These are phyloP conservation scores for Pleurotus citrinopileatus DNA, from an alignment of 768 basidiomycete species.

Conservation along the genomic window DNA sequence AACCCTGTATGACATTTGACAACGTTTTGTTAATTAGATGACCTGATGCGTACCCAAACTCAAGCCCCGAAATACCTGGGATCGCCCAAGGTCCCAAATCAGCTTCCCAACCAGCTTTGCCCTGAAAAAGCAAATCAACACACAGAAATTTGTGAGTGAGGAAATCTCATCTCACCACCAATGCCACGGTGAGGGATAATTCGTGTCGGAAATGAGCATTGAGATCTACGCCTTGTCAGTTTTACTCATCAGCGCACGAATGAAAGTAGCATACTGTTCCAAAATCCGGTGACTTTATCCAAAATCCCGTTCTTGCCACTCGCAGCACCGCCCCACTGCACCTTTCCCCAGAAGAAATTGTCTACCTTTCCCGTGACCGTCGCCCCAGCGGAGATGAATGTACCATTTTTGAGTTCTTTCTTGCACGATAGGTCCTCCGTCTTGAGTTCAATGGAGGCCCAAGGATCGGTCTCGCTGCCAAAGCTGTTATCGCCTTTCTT, in stretches of 20 bases:
- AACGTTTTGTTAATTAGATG: background rate
- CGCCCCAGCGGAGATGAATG: background rate
- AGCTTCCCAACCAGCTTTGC: background rate
- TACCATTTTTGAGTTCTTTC: background rate
- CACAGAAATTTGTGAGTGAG: background rate
- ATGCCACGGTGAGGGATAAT: background rate
- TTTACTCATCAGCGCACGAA: background rate
- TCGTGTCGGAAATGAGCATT: background rate
- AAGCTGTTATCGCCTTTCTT: background rate
- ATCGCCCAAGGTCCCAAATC: background rate
- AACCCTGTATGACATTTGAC: background rate
- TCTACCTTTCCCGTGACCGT: background rate
- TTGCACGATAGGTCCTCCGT: background rate
- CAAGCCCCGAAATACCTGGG: background rate
- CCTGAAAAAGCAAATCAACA: background rate
- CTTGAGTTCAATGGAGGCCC: background rate
- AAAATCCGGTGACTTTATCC: background rate
- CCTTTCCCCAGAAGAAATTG: background rate
- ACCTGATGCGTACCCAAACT: background rate
- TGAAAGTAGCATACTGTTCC: background rate
- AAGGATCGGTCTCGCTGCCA: background rate
- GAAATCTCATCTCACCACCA: background rate
- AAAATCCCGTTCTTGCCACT: background rate
- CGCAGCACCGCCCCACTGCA: background rate
- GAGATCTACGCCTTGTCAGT: background rate